phyloP scores from a whole-genome alignment of 768 basidiomycete genomes.

The Leccinum broughii region DNA sequence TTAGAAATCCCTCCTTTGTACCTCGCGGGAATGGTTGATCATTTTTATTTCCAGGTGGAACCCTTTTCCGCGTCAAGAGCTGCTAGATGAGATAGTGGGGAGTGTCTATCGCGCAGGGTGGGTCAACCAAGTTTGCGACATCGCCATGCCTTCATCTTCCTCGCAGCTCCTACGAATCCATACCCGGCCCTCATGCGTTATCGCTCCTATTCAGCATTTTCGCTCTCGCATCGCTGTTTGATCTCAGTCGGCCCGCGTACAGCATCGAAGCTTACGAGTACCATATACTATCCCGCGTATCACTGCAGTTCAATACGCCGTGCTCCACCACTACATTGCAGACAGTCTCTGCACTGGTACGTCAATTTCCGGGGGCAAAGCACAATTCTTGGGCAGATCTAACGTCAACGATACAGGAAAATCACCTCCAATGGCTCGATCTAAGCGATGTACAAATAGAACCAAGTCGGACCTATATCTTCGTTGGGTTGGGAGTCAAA shows the following conservation, averaged over 20 bases:
- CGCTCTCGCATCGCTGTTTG: slow-evolving; percentile 65
- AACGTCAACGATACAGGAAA: slow-evolving; percentile 31
- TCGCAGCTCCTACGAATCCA: slow-evolving; percentile 39
- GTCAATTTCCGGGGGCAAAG: slow-evolving; percentile 26
- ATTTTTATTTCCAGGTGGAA: slow-evolving; percentile 43
- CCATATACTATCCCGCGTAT: slow-evolving; percentile 56
- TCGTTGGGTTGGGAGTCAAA: slow-evolving; percentile 59
- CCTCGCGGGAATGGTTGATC: background rate
- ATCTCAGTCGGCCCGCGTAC: slow-evolving; percentile 47
- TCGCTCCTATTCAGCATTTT: slow-evolving; percentile 67
- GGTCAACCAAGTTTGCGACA: slow-evolving; percentile 12
- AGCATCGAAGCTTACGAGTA: slow-evolving; percentile 60
- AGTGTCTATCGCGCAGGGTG: slow-evolving; percentile 57
- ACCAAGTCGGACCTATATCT: slow-evolving; percentile 53
- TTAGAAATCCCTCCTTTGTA: slow-evolving; percentile 33
- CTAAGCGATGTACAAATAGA: slow-evolving; percentile 52
- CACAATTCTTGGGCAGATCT: slow-evolving; percentile 3
- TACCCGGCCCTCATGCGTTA: slow-evolving; percentile 51
- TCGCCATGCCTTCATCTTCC: slow-evolving; percentile 6
- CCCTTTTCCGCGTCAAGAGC: slow-evolving; percentile 51
- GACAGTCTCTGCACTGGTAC: slow-evolving; percentile 56
- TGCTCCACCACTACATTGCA: slow-evolving; percentile 51
- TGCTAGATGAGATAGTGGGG: slow-evolving; percentile 57
- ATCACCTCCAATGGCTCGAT: slow-evolving; percentile 51
- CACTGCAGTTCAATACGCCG: slow-evolving; percentile 48